Evolutionary conservation across 257 asterid species (phyloP).

Genomic region (Schizonepeta tenuifolia): DNA sequence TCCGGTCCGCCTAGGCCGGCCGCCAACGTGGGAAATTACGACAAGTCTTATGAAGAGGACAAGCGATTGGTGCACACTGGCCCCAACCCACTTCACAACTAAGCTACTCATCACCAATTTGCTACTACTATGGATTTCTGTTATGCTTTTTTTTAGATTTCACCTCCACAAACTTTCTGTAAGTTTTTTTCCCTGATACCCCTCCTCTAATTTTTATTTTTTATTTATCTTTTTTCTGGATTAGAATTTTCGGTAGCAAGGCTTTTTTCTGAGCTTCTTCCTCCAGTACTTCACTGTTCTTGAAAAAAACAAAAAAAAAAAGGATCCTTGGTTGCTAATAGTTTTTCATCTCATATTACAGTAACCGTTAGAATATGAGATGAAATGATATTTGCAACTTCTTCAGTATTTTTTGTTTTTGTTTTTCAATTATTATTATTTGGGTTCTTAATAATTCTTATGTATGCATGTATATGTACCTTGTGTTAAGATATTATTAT

Average conservation of each 20-base stretch:
- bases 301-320: neutral
- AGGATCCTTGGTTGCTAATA: neutral
- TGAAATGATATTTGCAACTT: conserved; percentile 15
- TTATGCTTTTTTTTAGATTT: conserved; percentile 31
- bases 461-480: neutral
- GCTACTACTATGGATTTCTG: conserved; percentile 70
- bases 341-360: conserved; percentile 12
- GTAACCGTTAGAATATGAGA: conserved; percentile 2
- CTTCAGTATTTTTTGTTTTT: neutral
- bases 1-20: neutral
- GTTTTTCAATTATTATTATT: neutral
- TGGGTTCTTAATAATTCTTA: neutral
- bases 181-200: conserved; percentile 30
- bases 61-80: conserved; percentile 79
- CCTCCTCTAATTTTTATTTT: neutral
- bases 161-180: conserved; percentile 22
- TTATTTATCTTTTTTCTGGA: conserved; percentile 27
- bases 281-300: neutral
- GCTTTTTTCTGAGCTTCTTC: conserved; percentile 28
- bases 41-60: conserved; percentile 47
- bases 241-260: conserved; percentile 64
- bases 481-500: conserved; percentile 36
- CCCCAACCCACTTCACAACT: conserved; percentile 85
- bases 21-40: neutral
- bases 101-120: conserved; percentile 35